A percentile compares a stretch with the other conserved stretches of the same genome.
These are phyloP conservation scores for Oryza officinalis DNA, from an alignment of 176 grass and related monocot genomes.

Conservation along the genomic window DNA sequence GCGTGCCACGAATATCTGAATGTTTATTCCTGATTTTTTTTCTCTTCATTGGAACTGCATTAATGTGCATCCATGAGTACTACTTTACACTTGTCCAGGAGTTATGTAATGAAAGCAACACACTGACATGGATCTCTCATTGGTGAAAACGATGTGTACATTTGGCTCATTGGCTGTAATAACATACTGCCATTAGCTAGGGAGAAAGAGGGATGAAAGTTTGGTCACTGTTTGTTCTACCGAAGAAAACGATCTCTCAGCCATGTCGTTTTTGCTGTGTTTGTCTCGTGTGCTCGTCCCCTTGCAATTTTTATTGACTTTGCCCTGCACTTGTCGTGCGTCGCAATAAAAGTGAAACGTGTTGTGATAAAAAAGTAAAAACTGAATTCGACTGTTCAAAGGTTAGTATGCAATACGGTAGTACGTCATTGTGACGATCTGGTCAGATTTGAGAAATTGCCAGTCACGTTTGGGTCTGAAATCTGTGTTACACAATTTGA, in stretches of 20 bases:
- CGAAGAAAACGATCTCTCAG: constrained; percentile 24
- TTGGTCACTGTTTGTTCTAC: constrained; percentile 15
- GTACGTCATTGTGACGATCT: not conserved
- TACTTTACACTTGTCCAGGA: constrained; percentile 13
- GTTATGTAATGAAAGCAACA: not conserved
- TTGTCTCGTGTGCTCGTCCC: constrained; percentile 8
- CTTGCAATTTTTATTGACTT: constrained; percentile 24
- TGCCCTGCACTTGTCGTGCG: not conserved
- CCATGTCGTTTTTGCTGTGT: constrained; percentile 4
- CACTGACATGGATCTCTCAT: not conserved
- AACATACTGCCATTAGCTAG: not conserved
- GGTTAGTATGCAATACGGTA: not conserved
- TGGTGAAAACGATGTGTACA: not conserved
- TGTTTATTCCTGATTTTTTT: constrained; percentile 5
- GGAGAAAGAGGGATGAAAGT: not conserved
- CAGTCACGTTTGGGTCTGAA: not conserved
- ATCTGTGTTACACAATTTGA: not conserved
- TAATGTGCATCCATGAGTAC: not conserved
- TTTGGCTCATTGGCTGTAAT: not conserved
- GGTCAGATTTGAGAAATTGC: not conserved
- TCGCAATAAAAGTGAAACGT: not conserved
- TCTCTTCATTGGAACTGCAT: not conserved
- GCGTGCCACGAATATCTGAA: no score
- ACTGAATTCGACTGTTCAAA: not conserved
- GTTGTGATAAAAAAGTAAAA: not conserved